phyloP scores from a whole-genome alignment of 441 rosid genomes.

The Arabidopsis lyrata region DNA sequence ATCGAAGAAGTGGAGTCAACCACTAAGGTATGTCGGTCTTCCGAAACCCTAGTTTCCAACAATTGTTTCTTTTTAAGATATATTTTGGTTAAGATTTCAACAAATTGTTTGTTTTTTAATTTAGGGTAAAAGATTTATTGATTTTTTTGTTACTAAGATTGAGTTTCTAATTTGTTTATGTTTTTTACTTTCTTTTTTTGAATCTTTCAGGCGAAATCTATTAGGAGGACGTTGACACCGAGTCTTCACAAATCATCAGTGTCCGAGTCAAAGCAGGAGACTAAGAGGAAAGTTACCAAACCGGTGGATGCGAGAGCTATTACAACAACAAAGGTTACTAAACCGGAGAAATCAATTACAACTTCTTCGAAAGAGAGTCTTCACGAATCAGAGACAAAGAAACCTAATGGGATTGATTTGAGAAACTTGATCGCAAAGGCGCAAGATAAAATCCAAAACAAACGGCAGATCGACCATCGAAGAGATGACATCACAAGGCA shows the following conservation, averaged over 20 bases:
- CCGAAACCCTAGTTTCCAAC: not conserved
- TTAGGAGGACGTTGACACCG: not conserved
- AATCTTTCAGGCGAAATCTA: not conserved
- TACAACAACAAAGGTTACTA: not conserved
- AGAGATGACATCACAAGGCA: not conserved
- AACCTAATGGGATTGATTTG: not conserved
- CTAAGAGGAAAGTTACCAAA: not conserved
- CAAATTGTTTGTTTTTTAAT: not conserved
- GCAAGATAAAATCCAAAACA: constrained; percentile 1
- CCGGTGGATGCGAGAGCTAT: not conserved
- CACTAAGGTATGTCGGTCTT: not conserved
- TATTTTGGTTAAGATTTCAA: not conserved
- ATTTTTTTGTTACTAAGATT: no score
- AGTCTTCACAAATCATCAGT: not conserved
- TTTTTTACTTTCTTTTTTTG: no score
- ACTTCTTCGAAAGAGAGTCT: not conserved
- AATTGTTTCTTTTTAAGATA: not conserved
- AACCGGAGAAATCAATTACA: not conserved
- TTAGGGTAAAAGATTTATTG: not conserved
- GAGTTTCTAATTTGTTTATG: not conserved
- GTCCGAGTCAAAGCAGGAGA: not conserved
- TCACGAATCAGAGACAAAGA: not conserved
- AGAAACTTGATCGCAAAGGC: constrained; percentile 22
- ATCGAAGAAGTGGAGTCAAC: not conserved
- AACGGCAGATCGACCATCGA: not conserved